Base-by-base conservation (phyloP, 805 yeast genomes). In the Limtongia smithiae region DNA sequence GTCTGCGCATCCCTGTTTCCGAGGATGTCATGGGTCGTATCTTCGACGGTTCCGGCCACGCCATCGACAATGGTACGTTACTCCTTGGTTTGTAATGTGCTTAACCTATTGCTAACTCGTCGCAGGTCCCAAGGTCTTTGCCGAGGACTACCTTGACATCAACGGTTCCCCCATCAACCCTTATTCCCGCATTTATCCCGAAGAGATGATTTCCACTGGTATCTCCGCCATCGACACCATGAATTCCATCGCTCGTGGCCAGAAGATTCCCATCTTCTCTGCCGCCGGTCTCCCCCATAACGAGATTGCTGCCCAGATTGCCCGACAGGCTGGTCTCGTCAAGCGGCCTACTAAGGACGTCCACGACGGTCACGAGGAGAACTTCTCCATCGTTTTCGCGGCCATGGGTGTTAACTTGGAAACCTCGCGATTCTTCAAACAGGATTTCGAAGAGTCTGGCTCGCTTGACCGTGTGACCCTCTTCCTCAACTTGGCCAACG, bases 341-440 rank as follows among this genome's bases (percentile, higher is more conserved):
- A 57, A 57, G 57, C 85, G 97, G 75, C 99, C 99, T 65, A 94
- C 98, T 34, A 93, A 93, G 75, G 99, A 91, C 70, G 97, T 93
- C 51, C 97, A 93, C 69, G 99, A 93, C 71, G 99, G 98, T 65
- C 99, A 93, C 71, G 98, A 93, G 73, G 99, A 93, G 64, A 93
- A 93, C 72, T 93, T 93, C 85, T 87, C 96, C 46, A 94, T 93
- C 72, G 99, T 93, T 33, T 93, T 93, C 66, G 99, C 97, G 35
- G 99, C 99, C 51, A 93, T 94, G 98, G 99, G 99, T 80, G 98
- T 91, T 61, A 93, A 94, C 70, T 80, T 93, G 73, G 99, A 94
- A 74, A 93, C 98, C 30, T 88, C 97, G 25, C 81, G 98, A 70
- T 93, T 93, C 76, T 93, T 93, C 83, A 88, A 91, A 74, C 97